phyloP scores from a whole-genome alignment of 2,329 filamentous ascomycete genomes.

The Triangularia setosa region DNA sequence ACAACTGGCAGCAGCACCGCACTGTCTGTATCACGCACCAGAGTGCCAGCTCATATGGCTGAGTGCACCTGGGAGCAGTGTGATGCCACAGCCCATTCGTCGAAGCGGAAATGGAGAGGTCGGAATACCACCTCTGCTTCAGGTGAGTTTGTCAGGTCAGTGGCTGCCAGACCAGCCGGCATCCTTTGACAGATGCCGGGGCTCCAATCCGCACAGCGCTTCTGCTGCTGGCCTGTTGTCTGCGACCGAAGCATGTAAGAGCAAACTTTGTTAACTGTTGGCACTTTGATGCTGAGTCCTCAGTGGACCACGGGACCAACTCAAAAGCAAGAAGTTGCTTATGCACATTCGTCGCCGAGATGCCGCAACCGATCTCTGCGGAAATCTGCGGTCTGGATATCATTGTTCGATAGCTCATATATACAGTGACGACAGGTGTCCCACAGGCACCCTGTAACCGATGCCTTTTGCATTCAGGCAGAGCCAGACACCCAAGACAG shows the following conservation, averaged over 20 bases:
- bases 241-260: neutral
- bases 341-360: constrained; percentile 5
- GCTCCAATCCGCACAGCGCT: too few species aligned
- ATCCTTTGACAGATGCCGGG: constrained; percentile 1
- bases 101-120: neutral
- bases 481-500: neutral
- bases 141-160: constrained; percentile 4
- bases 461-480: neutral
- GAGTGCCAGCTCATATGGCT: neutral
- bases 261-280: neutral
- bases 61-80: neutral
- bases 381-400: neutral
- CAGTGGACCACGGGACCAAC: neutral
- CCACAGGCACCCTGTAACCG: neutral
- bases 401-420: neutral
- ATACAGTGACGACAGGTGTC: too few species aligned
- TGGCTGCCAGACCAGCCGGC: neutral
- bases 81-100: constrained; percentile 1
- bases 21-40: constrained; percentile 1
- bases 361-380: neutral
- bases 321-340: neutral
- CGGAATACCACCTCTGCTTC: neutral
- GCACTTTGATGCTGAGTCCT: constrained; percentile 1
- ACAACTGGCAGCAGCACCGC: neutral
- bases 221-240: neutral